Evolutionary conservation across 495 filamentous ascomycete species (phyloP).

Genomic region (Glutinoglossum americanum): DNA sequence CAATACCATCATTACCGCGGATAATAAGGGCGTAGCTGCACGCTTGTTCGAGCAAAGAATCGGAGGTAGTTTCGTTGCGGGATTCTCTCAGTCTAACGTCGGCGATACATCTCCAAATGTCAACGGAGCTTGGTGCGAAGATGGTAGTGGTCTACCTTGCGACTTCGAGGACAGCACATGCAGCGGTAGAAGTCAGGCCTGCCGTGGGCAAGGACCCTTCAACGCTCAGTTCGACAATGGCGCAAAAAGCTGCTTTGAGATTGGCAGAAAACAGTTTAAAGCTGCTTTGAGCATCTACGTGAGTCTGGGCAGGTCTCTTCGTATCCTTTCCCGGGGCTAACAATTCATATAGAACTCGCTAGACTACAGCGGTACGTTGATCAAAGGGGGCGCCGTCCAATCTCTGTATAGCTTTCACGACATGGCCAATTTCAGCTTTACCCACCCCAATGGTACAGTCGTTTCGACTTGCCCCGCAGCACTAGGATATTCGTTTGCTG

Average conservation of each 20-base stretch:
- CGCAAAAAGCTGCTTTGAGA: constrained; percentile 20
- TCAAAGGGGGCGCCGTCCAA: constrained; percentile 15
- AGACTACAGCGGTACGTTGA: constrained; percentile 8
- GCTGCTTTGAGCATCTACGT: constrained; percentile 15
- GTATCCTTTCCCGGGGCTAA: background rate
- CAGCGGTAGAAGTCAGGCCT: constrained; percentile 47
- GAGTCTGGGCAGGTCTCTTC: background rate
- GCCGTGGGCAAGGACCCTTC: constrained; percentile 69
- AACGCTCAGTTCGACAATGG: constrained; percentile 33
- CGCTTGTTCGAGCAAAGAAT: constrained; percentile 62
- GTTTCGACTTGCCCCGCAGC: constrained; percentile 75
- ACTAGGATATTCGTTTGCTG: constrained; percentile 82
- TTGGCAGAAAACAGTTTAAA: constrained; percentile 17
- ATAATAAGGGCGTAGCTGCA: constrained; percentile 93
- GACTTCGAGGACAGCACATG: constrained; percentile 33
- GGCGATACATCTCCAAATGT: constrained; percentile 86
- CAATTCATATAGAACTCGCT: background rate
- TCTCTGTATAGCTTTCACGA: constrained; percentile 20
- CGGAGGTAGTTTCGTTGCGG: constrained; percentile 57
- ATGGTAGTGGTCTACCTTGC: constrained; percentile 16
- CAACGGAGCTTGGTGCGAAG: constrained; percentile 34
- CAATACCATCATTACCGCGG: constrained; percentile 77
- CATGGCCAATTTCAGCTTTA: constrained; percentile 52
- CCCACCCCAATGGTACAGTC: constrained; percentile 48
- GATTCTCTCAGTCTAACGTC: constrained; percentile 87